Evolutionary conservation across 2,329 filamentous ascomycete species (phyloP), one percentile per base, ranked within the genome.

Genomic region (Scedosporium minutisporum): DNA sequence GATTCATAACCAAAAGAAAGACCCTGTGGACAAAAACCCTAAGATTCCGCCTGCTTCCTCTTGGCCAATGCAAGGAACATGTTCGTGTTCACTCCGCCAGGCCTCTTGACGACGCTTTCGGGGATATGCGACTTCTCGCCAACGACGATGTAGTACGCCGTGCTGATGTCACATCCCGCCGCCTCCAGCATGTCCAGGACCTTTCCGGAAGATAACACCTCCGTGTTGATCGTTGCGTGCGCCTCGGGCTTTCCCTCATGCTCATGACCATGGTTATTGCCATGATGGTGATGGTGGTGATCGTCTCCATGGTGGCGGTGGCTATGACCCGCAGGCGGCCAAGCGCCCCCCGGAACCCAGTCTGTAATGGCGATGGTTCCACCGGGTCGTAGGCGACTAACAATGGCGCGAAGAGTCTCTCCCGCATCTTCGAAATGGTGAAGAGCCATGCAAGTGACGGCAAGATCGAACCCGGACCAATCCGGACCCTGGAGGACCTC

Each of bases 281-380:
- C 10, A 38, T 14, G 10, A 10, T 38, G 33, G 10, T 38, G 10
- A 38, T 38, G 33, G 10, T 38, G 33, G 10, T 38, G 33, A 14
- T 12, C 33, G 9, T 14, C 33, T 3, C 10, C 33, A 10, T 38
- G 33, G 10, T 38, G 33, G 10, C 12, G 33, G 33, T 38, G 33
- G 33, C 33, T 38, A 38, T 38, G 33, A 78, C 76, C 6, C 77
- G 79, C 14, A 78, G 82, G 65, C 82, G 86, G 68, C 81, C 82
- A 0, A 66, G 85, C 61, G 81, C 82, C 38, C 86, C 85, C 70
- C 73, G 16, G 75, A 80, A 1, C 66, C 69, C 71, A 72, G 63
- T 76, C 74, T 1, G 75, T 62, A 3, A 75, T 68, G 29, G 75
- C 64, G 9, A 76, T 57, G 0, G 70, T 65, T 4, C 74, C 74